These are phyloP conservation scores for Yamadazyma trypodendri DNA, from an alignment of 1,139 yeast genomes.

Conservation along the genomic window DNA sequence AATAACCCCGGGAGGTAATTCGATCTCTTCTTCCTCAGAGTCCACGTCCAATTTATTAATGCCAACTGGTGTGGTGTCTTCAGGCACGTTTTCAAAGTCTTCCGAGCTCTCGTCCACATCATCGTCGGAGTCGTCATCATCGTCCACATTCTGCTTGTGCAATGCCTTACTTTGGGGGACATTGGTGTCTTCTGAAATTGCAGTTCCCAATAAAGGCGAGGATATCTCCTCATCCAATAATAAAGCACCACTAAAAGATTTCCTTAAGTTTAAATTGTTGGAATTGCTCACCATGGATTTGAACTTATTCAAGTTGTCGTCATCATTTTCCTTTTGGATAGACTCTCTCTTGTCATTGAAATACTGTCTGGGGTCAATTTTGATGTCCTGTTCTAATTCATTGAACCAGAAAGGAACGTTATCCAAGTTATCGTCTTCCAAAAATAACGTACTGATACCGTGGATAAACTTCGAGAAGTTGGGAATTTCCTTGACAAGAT, in stretches of 20 bases:
- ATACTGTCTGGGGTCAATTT: slow-evolving; percentile 74
- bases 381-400: slow-evolving; percentile 77
- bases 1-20: slow-evolving; percentile 83
- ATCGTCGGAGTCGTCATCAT: slow-evolving; percentile 12
- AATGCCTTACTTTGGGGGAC: not conserved
- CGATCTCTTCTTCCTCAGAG: slow-evolving; percentile 82
- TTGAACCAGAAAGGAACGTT: slow-evolving; percentile 93
- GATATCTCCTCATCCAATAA: slow-evolving; percentile 15
- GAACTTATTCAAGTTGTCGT: slow-evolving; percentile 47
- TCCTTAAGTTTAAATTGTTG: slow-evolving; percentile 30
- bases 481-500: slow-evolving; percentile 87
- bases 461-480: slow-evolving; percentile 87
- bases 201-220: not conserved
- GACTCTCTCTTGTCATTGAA: slow-evolving; percentile 46
- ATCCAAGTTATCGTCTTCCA: slow-evolving; percentile 88
- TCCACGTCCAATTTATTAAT: slow-evolving; percentile 57
- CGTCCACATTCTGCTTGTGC: slow-evolving; percentile 1
- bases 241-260: slow-evolving; percentile 43
- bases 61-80: not conserved
- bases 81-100: slow-evolving; percentile 8
- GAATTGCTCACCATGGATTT: slow-evolving; percentile 41
- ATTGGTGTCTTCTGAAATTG: slow-evolving; percentile 1
- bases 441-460: slow-evolving; percentile 82
- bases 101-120: slow-evolving; percentile 15
- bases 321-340: slow-evolving; percentile 24